Evolutionary conservation across 2,329 filamentous ascomycete species (phyloP).

Genomic region (Boeremia exigua): DNA sequence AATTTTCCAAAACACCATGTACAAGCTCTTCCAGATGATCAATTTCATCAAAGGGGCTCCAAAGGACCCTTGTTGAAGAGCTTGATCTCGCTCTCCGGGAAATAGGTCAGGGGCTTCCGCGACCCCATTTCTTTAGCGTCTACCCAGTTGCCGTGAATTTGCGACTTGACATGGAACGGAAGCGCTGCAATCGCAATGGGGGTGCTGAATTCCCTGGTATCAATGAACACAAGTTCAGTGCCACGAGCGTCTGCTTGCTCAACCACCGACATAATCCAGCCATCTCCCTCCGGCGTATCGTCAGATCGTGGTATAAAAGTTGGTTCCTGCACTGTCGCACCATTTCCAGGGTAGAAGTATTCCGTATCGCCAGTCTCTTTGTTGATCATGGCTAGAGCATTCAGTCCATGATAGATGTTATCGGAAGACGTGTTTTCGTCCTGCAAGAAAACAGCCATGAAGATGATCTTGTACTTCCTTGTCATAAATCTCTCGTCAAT

Average conservation of each 20-base stretch:
- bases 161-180: neutral
- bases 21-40: too few species aligned
- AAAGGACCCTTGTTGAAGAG: neutral
- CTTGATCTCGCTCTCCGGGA: neutral
- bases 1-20: too few species aligned
- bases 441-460: constrained; percentile 54
- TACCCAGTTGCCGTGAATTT: neutral
- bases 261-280: constrained; percentile 48
- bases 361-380: neutral
- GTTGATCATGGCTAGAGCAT: constrained; percentile 47
- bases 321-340: constrained; percentile 54
- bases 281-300: constrained; percentile 53
- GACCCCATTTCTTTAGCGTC: neutral
- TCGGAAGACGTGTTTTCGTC: constrained; percentile 43
- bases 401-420: constrained; percentile 49
- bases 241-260: neutral
- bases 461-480: constrained; percentile 39
- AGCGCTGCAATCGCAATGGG: neutral
- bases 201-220: neutral
- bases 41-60: too few species aligned
- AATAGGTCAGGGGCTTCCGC: neutral
- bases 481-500: constrained; percentile 51
- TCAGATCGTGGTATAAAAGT: constrained; percentile 55
- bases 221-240: neutral
- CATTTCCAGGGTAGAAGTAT: constrained; percentile 54